Base-by-base conservation (phyloP, 257 asterid species). In the Petunia axillaris region DNA sequence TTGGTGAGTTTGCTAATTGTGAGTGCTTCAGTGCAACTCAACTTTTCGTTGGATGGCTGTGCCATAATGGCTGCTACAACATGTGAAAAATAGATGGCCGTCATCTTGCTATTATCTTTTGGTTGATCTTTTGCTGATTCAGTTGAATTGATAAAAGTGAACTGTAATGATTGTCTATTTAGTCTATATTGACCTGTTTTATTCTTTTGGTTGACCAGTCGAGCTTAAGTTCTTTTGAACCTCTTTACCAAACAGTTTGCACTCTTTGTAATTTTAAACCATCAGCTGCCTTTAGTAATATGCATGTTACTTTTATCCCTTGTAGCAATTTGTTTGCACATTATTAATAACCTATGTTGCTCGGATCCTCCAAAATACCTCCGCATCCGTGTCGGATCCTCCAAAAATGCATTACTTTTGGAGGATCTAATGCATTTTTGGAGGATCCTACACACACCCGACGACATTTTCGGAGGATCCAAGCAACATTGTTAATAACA, bases 51-150 rank as follows among this genome's bases (percentile, higher is more conserved):
- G 41, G 48, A 10, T 70, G 1, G 3, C 48, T 25, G 43, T 48
- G n/a, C 57, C 9, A 35, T 71, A 46, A 46, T 46, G 25, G 43
- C 60, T 71, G 25, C 77, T 71, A 6, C 59, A 10, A 25, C 41
- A 46, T 59, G 48, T 1, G 25, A 70, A 15, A 70, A 71, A 25
- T 46, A 43, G 4, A 4, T 16, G 77, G 77, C 10, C 25, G 15
- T 4, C 0, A 0, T 25, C 59, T 71, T 71, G 59, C 43, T 71
- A 41, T 8, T 25, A 48, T 46, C 59, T 48, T 48, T 52, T 71
- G 40, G 13, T 71, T 71, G 62, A 50, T 71, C 77, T 48, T 50
- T 50, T 71, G 25, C 60, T 71, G 35, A 35, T 50, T 71, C 40
- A 48, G 25, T 71, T 50, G 60, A 71, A 35, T 3, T 71, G 55